phyloP scores from a whole-genome alignment of 2,329 filamentous ascomycete genomes.

The Colletotrichum spinosum region DNA sequence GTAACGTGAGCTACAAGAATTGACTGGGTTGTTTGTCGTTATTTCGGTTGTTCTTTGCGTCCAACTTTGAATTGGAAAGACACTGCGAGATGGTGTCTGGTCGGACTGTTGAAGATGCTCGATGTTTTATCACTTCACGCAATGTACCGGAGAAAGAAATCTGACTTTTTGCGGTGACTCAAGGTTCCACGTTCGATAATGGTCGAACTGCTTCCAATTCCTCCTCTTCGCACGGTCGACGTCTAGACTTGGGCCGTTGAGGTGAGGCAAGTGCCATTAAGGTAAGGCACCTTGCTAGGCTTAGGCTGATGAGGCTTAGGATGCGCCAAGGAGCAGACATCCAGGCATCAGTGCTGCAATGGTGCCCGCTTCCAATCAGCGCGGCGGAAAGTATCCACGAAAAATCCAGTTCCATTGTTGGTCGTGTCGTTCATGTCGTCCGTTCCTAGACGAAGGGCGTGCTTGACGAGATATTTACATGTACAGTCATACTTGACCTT shows the following conservation, averaged over 20 bases:
- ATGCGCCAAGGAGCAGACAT: conserved; percentile 6
- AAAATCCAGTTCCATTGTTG: not conserved
- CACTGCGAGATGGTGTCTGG: too few relatives aligned
- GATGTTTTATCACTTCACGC: not conserved
- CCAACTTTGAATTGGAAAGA: too few relatives aligned
- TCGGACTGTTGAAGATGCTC: too few relatives aligned
- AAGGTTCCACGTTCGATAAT: not conserved
- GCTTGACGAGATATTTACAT: conserved; percentile 12
- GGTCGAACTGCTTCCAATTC: conserved; percentile 9
- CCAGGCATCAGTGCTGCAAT: conserved; percentile 11
- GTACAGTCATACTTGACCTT: not conserved
- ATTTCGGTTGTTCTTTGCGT: too few relatives aligned
- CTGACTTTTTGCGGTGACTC: conserved; percentile 7
- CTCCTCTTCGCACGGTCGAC: not conserved
- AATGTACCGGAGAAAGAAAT: not conserved
- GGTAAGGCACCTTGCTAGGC: not conserved
- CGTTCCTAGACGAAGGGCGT: conserved; percentile 9
- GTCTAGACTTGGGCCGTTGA: too few relatives aligned
- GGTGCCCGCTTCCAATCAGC: conserved; percentile 8
- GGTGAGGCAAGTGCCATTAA: not conserved
- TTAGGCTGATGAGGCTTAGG: conserved; percentile 22
- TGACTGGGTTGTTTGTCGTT: too few relatives aligned
- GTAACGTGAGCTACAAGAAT: not conserved
- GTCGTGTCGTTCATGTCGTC: conserved; percentile 19
- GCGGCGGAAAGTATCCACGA: not conserved